Evolutionary conservation across 2,329 filamentous ascomycete genomes (phyloP), one percentile per base, ranked within the genome.

Genomic region (Aspergillus candidus): DNA sequence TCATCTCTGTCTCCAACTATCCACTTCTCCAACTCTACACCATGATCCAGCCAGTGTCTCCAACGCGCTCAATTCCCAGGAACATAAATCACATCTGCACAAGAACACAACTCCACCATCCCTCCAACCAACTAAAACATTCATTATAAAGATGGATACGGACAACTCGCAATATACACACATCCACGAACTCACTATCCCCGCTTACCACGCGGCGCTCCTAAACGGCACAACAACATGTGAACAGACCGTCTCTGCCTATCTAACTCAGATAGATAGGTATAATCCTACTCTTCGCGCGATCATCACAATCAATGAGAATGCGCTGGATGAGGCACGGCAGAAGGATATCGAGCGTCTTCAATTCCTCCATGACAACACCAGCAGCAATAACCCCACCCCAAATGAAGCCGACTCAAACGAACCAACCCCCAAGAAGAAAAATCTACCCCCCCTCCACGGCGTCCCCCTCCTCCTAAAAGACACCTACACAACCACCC

Each of bases 401-500:
- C 15, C 15, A 15, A 4, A 15, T 2, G 15, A 15, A 15, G 15
- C 15, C 15, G 15, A 15, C 15, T 6, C 18, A 5, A 18, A 18
- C 18, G 18, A 12, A 2, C 6, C 22, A 8, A 27, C 6, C 22
- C 37, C 11, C n/a, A n/a, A 15, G 11, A 15, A 14, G 35, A 38
- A 39, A 3, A 38, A 37, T 11, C 44, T 56, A 15, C 52, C 41
- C 10, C 46, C 47, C 1, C 65, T 84, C 1, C 79, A 83, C 58
- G 81, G 80, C 55, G 69, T 84, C 13, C 80, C 81, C 0, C 60
- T 82, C 11, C 56, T 84, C 4, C 62, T 84, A 5, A 84, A 84
- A 58, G 81, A 84, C 61, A 84, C 83, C 55, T 82, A 75, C 55
- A 74, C 81, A 43, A 77, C 77, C 0, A 51, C 59, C 0, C 71